Evolutionary conservation across 805 yeast species (phyloP), one percentile per base, ranked within the genome.

Genomic region (Hanseniaspora meyeri): DNA sequence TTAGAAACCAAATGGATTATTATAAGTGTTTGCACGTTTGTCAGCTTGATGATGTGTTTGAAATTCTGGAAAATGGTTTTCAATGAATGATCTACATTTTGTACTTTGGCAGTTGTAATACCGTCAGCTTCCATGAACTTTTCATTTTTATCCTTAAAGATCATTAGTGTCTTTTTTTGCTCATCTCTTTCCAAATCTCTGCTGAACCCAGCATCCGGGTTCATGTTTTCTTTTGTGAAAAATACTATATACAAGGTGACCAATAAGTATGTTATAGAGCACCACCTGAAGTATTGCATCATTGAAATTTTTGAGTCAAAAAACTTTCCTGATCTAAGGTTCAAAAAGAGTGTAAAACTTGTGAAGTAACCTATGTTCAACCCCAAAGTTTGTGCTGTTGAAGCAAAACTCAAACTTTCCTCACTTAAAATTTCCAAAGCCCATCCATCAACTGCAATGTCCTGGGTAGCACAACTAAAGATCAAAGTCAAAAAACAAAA

Each of bases 361-460:
- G 85, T 70, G 66, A 93, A 93, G 66, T 91, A 93, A 24, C 98
- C 98, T 2, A 91, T 77, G 70, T 93, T 93, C 59, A 93, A 76
- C 0, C 98, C 98, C 48, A 93, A 80, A 0, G 98, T 93, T 70
- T 93, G 98, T 0, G 98, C 98, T 0, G 98, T 93, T 4, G 96
- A 87, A 0, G 98, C 97, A 72, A 81, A 93, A 17, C 95, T 82
- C 59, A 93, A 74, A 14, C 95, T 84, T 31, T 79, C 79, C 29
- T 82, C 81, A 17, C 90, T 81, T 53, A 93, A 73, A 42, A 91
- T 81, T 1, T 96, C 93, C 64, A 93, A 72, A 0, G 97, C 97
- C 98, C 98, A 93, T 11, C 98, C 97, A 71, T 93, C 98, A 24
- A 93, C 98, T 0, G 98, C 97, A 57, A 93, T 93, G 67, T 93